A percentile compares a stretch with the other conserved stretches of the same genome.
Evolutionary conservation across 345 rosid species (phyloP).

Genomic region (Barbarea vulgaris): DNA sequence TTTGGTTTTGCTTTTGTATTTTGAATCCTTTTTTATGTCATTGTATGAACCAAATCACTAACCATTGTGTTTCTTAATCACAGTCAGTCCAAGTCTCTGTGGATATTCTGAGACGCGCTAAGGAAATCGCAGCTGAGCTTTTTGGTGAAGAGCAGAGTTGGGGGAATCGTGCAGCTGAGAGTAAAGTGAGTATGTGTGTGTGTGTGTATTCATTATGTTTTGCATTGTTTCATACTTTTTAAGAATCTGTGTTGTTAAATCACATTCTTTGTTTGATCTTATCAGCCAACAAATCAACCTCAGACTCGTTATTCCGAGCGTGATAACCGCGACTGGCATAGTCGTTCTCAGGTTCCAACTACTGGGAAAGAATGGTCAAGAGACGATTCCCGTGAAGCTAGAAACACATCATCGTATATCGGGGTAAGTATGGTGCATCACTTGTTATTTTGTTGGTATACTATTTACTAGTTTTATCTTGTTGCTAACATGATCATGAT

Average conservation of each 20-base stretch:
- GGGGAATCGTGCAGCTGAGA: constrained; percentile 50
- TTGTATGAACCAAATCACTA: constrained; percentile 1
- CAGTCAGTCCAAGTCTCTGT: constrained; percentile 46
- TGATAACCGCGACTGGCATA: constrained; percentile 81
- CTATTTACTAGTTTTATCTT: not conserved
- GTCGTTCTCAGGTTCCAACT: constrained; percentile 41
- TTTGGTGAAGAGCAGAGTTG: constrained; percentile 58
- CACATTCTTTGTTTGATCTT: not conserved
- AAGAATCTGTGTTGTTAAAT: not conserved
- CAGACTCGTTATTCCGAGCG: constrained; percentile 66
- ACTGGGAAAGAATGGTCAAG: constrained; percentile 62
- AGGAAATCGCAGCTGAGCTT: constrained; percentile 64
- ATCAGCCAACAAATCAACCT: constrained; percentile 52
- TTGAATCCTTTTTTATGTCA: not conserved
- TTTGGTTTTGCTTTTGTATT: not conserved
- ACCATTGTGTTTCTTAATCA: not conserved
- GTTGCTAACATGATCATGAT: not conserved
- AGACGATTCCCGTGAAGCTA: constrained; percentile 46
- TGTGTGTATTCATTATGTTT: not conserved
- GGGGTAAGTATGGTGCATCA: constrained; percentile 40
- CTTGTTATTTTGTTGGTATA: not conserved
- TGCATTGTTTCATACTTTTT: not conserved
- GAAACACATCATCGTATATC: constrained; percentile 42
- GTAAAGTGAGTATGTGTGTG: constrained; percentile 49
- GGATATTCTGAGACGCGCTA: constrained; percentile 55